Evolutionary conservation across 768 basidiomycete genomes (phyloP).

Genomic region (Rhodotorula toruloides): DNA sequence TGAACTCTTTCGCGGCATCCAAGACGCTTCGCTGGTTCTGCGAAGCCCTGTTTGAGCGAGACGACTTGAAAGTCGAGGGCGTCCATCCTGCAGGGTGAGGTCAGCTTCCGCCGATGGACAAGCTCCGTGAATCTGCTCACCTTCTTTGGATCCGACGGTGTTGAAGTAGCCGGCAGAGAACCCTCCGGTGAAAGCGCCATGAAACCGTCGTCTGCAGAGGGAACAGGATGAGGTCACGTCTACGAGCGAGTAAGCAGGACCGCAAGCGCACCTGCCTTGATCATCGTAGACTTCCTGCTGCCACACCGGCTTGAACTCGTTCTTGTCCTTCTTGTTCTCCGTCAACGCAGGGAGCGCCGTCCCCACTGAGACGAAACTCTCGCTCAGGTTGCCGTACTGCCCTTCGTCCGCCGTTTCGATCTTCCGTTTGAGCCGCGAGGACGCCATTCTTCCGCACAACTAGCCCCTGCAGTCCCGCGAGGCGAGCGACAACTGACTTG

Average conservation of each 20-base stretch:
- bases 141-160: slow-evolving; percentile 91
- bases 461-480: too few relatives aligned
- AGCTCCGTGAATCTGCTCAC: slow-evolving; percentile 51
- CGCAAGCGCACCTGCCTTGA: slow-evolving; percentile 16
- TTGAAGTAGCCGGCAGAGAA: slow-evolving; percentile 98
- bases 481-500: too few relatives aligned
- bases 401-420: slow-evolving; percentile 58
- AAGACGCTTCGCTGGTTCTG: slow-evolving; percentile 54
- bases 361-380: slow-evolving; percentile 84
- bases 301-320: slow-evolving; percentile 95
- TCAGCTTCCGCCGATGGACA: not conserved
- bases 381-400: slow-evolving; percentile 64
- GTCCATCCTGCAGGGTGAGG: slow-evolving; percentile 71
- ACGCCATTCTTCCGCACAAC: not conserved
- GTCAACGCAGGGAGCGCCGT: slow-evolving; percentile 92
- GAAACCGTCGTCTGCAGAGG: slow-evolving; percentile 82
- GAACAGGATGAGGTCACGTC: too few relatives aligned
- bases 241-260: too few relatives aligned
- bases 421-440: slow-evolving; percentile 68
- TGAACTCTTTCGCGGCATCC: slow-evolving; percentile 79
- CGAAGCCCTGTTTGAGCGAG: slow-evolving; percentile 29
- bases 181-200: slow-evolving; percentile 97
- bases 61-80: slow-evolving; percentile 82
- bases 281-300: slow-evolving; percentile 65
- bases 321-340: slow-evolving; percentile 69